These are phyloP conservation scores for Cordyceps farinosa DNA, from an alignment of 2,329 filamentous ascomycete species.

Conservation along the genomic window DNA sequence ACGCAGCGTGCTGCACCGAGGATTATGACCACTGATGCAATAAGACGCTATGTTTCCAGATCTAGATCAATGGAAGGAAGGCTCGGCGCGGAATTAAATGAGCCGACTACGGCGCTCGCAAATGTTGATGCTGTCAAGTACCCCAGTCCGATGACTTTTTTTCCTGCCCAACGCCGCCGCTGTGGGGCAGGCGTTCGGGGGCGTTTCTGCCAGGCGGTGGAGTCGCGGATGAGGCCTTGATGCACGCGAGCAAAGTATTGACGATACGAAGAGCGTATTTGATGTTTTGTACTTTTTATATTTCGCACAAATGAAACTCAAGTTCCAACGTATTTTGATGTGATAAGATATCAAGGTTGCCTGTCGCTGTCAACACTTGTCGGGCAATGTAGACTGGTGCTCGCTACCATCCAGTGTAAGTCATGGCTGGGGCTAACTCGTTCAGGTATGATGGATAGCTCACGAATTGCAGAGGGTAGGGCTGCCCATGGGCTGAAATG, in stretches of 20 bases:
- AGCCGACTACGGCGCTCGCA: background rate
- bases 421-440: background rate
- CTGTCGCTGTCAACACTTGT: background rate
- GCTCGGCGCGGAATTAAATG: background rate
- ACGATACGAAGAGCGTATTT: background rate
- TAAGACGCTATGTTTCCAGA: background rate
- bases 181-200: background rate
- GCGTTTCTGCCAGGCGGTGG: conserved; percentile 16
- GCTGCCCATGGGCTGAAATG: too few relatives aligned
- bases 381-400: background rate
- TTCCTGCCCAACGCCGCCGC: background rate
- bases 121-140: background rate
- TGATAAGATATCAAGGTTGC: background rate
- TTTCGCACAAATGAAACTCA: background rate
- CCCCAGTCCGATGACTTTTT: background rate
- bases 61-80: too few relatives aligned
- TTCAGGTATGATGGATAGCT: too few relatives aligned
- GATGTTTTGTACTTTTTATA: background rate
- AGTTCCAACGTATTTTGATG: background rate
- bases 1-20: background rate
- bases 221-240: background rate
- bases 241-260: background rate
- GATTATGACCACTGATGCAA: background rate
- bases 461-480: too few relatives aligned
- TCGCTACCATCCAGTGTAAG: background rate